Conservation (phyloP, 176 grass and related monocot species). For the Raddia guianensis region DNA sequence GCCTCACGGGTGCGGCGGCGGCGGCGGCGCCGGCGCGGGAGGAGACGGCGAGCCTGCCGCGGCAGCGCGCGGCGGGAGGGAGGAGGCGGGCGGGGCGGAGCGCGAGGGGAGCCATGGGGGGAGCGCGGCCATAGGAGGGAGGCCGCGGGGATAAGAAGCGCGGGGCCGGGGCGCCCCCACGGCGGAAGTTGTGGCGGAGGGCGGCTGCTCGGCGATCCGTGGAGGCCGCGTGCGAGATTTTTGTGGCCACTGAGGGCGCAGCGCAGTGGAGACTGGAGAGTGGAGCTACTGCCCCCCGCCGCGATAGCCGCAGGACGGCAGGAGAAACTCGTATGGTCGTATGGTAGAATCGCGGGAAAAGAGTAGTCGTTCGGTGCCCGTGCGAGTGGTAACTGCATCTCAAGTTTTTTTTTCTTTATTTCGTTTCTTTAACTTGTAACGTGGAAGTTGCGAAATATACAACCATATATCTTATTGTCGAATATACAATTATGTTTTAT, state of each 20-base stretch:
- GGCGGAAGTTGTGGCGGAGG: slow-evolving; percentile 67
- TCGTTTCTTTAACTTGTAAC: too few species aligned
- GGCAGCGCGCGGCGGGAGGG: neutral
- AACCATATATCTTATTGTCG: too few species aligned
- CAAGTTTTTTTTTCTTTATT: too few species aligned
- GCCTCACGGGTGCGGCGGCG: slow-evolving; percentile 28
- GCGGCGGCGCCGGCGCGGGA: slow-evolving; percentile 25
- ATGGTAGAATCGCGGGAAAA: too few species aligned
- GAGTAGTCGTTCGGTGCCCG: too few species aligned
- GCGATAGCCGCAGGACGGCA: too few species aligned
- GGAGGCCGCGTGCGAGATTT: slow-evolving; percentile 21
- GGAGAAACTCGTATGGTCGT: too few species aligned
- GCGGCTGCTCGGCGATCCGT: slow-evolving; percentile 30
- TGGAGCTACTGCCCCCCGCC: too few species aligned
- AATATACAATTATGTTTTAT: too few species aligned
- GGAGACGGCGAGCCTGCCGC: slow-evolving; percentile 13
- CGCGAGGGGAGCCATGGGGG: slow-evolving; percentile 68
- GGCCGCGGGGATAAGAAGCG: slow-evolving; percentile 45
- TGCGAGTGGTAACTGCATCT: too few species aligned
- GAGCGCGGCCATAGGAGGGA: slow-evolving; percentile 51
- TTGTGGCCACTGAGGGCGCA: slow-evolving; percentile 32
- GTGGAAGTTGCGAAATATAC: too few species aligned
- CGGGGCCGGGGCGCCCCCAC: slow-evolving; percentile 61
- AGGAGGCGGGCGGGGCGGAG: slow-evolving; percentile 44
- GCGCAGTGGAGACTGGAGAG: too few species aligned